A percentile compares a stretch with the other conserved stretches of the same genome.
phyloP scores from a whole-genome alignment of 129 eudicot genomes.

The Flaveria trinervia region DNA sequence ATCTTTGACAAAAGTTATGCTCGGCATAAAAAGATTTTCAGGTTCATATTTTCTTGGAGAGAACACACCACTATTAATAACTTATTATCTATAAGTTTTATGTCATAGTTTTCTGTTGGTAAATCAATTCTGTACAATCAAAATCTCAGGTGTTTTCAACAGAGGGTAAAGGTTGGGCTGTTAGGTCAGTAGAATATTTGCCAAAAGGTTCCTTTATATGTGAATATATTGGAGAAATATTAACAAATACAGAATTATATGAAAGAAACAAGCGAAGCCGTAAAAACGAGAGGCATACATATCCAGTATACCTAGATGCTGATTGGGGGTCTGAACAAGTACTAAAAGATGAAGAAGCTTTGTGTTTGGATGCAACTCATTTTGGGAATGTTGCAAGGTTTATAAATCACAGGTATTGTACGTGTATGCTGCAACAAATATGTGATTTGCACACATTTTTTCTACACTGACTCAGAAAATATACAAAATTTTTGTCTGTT shows the following conservation, averaged over 20 bases:
- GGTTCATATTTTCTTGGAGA: not conserved
- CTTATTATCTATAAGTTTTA: not conserved
- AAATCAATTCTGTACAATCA: constrained; percentile 14
- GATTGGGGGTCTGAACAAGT: constrained; percentile 85
- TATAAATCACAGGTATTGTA: constrained; percentile 71
- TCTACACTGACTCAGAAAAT: not conserved
- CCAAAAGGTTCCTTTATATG: constrained; percentile 84
- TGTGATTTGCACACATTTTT: constrained; percentile 9
- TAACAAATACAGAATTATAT: constrained; percentile 70
- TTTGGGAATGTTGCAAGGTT: constrained; percentile 84
- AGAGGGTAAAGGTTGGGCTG: constrained; percentile 89
- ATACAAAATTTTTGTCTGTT: not conserved
- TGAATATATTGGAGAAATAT: constrained; percentile 77
- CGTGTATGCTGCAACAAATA: not conserved
- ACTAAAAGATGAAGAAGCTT: constrained; percentile 77
- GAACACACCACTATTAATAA: constrained; percentile 2
- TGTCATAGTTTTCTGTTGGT: not conserved
- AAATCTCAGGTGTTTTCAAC: constrained; percentile 61
- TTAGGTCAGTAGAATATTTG: constrained; percentile 56
- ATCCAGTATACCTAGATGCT: constrained; percentile 69
- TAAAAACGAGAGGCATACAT: constrained; percentile 54
- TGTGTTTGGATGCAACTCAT: constrained; percentile 81
- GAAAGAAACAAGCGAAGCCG: constrained; percentile 50
- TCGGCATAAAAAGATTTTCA: not conserved
- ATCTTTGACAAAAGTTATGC: not conserved